phyloP scores from a whole-genome alignment of 2,329 filamentous ascomycete genomes.

The Amesomyces nigricolor region DNA sequence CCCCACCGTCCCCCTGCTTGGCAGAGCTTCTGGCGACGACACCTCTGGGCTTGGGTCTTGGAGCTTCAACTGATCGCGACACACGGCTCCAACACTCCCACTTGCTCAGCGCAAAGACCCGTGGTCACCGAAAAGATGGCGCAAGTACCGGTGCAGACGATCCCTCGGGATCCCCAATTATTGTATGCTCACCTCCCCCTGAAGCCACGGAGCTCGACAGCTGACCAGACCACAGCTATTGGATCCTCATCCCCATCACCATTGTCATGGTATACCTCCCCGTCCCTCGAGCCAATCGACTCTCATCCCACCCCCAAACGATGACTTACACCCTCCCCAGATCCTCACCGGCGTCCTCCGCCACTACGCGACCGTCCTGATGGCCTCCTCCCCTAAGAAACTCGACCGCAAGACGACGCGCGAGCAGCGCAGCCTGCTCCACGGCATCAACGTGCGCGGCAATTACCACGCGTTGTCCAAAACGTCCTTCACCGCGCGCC shows the following conservation, averaged over 20 bases:
- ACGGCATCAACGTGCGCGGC: constrained; percentile 75
- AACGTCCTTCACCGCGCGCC: constrained; percentile 71
- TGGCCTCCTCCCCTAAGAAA: constrained; percentile 79
- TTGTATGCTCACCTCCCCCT: constrained; percentile 65
- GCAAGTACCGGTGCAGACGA: constrained; percentile 82
- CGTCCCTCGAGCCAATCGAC: not conserved
- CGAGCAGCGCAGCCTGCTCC: constrained; percentile 79
- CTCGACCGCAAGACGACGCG: constrained; percentile 68
- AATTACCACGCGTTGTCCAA: constrained; percentile 77
- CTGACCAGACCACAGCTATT: constrained; percentile 62
- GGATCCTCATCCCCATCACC: constrained; percentile 96
- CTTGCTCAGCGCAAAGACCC: constrained; percentile 2
- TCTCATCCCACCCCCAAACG: not conserved
- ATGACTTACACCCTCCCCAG: constrained; percentile 35
- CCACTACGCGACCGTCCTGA: constrained; percentile 91
- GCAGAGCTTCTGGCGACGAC: constrained; percentile 12
- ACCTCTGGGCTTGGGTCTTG: not conserved
- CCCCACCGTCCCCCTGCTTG: constrained; percentile 5
- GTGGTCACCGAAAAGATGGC: constrained; percentile 55
- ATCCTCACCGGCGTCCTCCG: constrained; percentile 91
- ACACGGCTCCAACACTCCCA: not conserved
- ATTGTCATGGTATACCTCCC: constrained; percentile 72
- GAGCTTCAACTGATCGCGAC: not conserved
- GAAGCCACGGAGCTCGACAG: not conserved
- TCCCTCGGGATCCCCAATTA: constrained; percentile 95